Base-by-base conservation (phyloP, 2,329 filamentous ascomycete species). In the Trichophyton simii region DNA sequence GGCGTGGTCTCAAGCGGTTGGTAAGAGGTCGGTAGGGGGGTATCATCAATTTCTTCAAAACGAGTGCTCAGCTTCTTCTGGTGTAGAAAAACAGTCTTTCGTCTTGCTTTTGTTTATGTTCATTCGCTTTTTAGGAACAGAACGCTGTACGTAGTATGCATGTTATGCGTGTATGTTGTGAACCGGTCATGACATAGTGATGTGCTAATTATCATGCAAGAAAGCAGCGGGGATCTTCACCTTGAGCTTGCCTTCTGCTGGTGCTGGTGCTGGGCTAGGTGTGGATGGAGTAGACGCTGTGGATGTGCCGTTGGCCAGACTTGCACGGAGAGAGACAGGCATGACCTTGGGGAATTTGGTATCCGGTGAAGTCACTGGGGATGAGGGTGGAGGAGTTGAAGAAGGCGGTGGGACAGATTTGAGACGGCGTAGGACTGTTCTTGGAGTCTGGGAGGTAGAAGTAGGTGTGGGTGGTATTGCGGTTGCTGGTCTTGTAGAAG, bases 181-280 rank as follows among this genome's bases (percentile, higher is more conserved):
- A 48, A 46, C 18, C 7, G 38, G 38, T 31, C 28, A 31, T 31
- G 28, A 31, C 42, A 7, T 46, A 22, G 44, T 48, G 9, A 13
- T 38, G 34, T 22, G 55, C 18, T 42, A 57, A n/a, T 11, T 41
- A 41, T 57, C 55, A 42, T 57, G 55, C 31, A 57, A 31, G 13
- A 57, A 57, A 31, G 55, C 55, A 41, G 55, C 55, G 11, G 55
- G 55, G 1, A 57, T 57, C 20, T 38, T 57, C 9, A 57, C 55
- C 20, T 57, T 57, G 22, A 57, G 25, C 34, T 42, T 57, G 31
- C 34, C n/a, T 41, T 57, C 55, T 22, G 8, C 22, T 31, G 50
- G 18, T 34, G 18, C 50, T 13, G 22, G 22, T 34, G 7, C 50
- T 13, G 22, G 11, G 13, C 15, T 25, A 13, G 50, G 9, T 3